Evolutionary conservation across 805 yeast species (phyloP).

Genomic region (Starmerella geochares): DNA sequence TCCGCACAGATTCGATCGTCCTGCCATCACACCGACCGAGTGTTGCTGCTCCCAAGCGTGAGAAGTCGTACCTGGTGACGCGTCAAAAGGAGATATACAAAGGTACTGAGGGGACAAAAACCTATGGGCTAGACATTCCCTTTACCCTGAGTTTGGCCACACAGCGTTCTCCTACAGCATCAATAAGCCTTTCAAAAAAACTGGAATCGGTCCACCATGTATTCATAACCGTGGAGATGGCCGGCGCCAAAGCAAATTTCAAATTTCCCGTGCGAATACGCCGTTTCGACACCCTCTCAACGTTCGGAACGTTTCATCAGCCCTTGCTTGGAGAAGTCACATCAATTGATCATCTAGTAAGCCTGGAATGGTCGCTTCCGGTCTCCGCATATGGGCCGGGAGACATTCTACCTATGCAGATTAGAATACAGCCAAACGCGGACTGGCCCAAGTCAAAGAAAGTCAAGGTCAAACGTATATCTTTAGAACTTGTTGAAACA

Average conservation of each 20-base stretch:
- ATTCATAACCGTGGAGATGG: slow-evolving; percentile 28
- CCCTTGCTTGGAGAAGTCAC: slow-evolving; percentile 26
- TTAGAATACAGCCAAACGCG: slow-evolving; percentile 31
- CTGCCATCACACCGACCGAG: slow-evolving; percentile 32
- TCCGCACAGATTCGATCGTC: slow-evolving; percentile 33
- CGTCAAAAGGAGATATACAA: slow-evolving; percentile 24
- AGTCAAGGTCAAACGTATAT: slow-evolving; percentile 32
- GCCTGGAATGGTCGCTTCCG: slow-evolving; percentile 30
- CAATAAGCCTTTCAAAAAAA: slow-evolving; percentile 29
- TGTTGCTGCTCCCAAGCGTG: slow-evolving; percentile 28
- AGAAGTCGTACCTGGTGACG: slow-evolving; percentile 33
- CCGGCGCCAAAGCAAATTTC: slow-evolving; percentile 17
- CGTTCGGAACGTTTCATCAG: slow-evolving; percentile 32
- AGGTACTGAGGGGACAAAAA: slow-evolving; percentile 10
- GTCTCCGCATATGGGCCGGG: slow-evolving; percentile 35
- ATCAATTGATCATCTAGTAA: slow-evolving; percentile 33
- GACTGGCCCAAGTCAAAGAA: slow-evolving; percentile 33
- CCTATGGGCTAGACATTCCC: slow-evolving; percentile 33
- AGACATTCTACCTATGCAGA: slow-evolving; percentile 29
- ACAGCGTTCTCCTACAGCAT: slow-evolving; percentile 31
- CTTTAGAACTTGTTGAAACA: slow-evolving; percentile 32
- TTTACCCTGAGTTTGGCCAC: slow-evolving; percentile 32
- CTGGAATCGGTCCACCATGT: slow-evolving; percentile 32
- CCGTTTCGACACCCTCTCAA: slow-evolving; percentile 34
- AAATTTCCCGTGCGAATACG: slow-evolving; percentile 32